Evolutionary conservation across 441 rosid genomes (phyloP), one percentile per base, ranked within the genome.

Genomic region (Pelargonium citronellum): DNA sequence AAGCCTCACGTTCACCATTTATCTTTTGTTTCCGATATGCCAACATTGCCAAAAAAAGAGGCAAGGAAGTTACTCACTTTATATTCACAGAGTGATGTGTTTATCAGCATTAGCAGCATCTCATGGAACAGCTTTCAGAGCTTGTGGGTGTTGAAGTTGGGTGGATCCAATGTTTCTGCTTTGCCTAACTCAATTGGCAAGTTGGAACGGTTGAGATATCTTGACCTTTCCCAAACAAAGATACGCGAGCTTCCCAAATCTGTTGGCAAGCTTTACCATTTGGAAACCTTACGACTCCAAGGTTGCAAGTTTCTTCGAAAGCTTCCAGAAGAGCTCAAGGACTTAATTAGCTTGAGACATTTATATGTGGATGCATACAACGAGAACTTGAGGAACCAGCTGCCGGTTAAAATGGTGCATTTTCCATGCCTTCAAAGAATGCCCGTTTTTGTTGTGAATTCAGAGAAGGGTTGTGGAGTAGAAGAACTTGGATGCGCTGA

Each of bases 181-280:
- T 20, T 76, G 7, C 49, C 67, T 8, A 43, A 4, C 22, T 13
- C 27, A 15, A 9, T 66, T 8, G 47, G 53, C 13, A 43, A 66
- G 60, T 34, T 20, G 68, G 68, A 68, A 24, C 76, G 64, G 17
- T 11, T 76, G 64, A 67, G 72, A 64, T 63, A 53, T 66, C 58
- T 75, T 4, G 75, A 77, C 55, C 24, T 77, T 63, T 82, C 85
- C 1, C 4, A 2, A 0, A 63, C 77, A 24, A 1, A 51, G 4
- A 47, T 77, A 7, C 15, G 30, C 15, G 30, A 0, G 16, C 62
- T 79, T 24, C 83, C 83, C 0, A 24, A 66, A 7, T 73, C 78
- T 41, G 49, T 82, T 55, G 11, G 44, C 43, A 71, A 55, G 57
- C 78, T 82, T 4, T 67, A 78, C 63, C 69, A 76, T 65, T 27